Percentiles rank a stretch among this genome's conserved stretches.
Conservation (phyloP, 768 basidiomycete species). For the Rhizopogon vesiculosus region DNA sequence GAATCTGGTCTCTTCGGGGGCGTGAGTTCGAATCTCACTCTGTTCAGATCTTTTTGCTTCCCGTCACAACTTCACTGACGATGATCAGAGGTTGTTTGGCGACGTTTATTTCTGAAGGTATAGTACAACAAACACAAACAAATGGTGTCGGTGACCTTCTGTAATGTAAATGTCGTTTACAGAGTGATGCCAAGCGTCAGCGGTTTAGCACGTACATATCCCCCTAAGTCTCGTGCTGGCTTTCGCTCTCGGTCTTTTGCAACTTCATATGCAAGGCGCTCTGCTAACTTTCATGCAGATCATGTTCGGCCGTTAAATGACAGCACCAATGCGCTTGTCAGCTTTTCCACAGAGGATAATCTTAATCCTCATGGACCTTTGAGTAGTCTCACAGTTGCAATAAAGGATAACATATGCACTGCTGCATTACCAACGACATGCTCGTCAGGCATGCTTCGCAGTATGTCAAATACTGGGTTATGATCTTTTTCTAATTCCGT, state of each 20-base stretch:
- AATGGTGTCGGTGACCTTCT: constrained; percentile 1
- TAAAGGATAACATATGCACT: constrained; percentile 90
- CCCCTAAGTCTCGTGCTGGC: not conserved
- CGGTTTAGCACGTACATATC: not conserved
- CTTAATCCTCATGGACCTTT: constrained; percentile 23
- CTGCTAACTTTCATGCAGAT: not conserved
- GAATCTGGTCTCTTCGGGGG: constrained; percentile 5
- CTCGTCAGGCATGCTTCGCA: constrained; percentile 68
- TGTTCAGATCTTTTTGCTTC: constrained; percentile 3
- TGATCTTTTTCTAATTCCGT: not conserved
- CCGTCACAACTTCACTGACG: too few species aligned
- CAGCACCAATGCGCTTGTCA: not conserved
- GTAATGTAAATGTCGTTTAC: not conserved
- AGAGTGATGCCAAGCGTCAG: not conserved
- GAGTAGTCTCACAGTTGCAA: constrained; percentile 48
- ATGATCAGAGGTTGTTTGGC: not conserved
- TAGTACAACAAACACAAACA: constrained; percentile 14
- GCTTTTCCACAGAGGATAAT: not conserved
- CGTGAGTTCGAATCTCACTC: constrained; percentile 15
- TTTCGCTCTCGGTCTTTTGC: not conserved
- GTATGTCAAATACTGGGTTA: constrained; percentile 30
- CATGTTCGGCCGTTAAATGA: not conserved
- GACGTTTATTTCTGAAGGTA: not conserved
- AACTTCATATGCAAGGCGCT: not conserved
- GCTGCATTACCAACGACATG: constrained; percentile 63